Base-by-base conservation (phyloP, 225 moss, liverwort and hornwort genomes). In the Asterella californica region DNA sequence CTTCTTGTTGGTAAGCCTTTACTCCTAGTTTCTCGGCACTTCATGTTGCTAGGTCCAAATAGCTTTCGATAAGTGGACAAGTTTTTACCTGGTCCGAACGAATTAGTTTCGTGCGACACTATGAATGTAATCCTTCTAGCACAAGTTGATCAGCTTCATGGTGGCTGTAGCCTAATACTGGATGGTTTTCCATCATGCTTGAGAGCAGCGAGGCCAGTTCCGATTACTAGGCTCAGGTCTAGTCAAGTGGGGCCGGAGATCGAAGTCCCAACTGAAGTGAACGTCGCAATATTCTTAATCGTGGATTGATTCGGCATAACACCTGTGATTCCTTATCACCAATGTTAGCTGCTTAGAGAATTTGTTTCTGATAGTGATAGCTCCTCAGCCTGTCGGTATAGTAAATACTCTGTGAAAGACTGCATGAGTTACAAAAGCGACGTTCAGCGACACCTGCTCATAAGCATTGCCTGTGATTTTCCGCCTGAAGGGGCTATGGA, bases 401-500 rank as follows among this genome's bases (percentile, higher is more conserved):
- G 2, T 6, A 2, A 62, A 22, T 62, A 18, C 21, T 5, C 19
- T 9, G 6, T n/a, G 2, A 12, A 62, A 62, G 62, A 9, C 4
- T 25, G 11, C 9, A 52, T 52, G 52, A 52, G 52, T 17, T 52
- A 12, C 52, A 6, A 14, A 52, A 17, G n/a, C 1, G 21, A 57
- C 17, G 57, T 17, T 15, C 27, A 67, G 67, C 15, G 67, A 68
- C 29, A 74, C 25, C 73, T 49, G 15, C 29, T 48, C 25, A 49
- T 48, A 4, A 42, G 32, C 12, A 2, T 0, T 64, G 64, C 33
- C 22, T 47, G 29, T 47, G 29, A 11, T 66, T 48, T 19, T 53
- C 12, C 19, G 10, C 10, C 25, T 47, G 86, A 75, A 95, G 94
- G 97, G 32, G 94, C 94, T 18, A 97, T 97, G 97, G 97, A 97